phyloP scores from a whole-genome alignment of 2,329 filamentous ascomycete genomes.

The Xylariaceae sp. region DNA sequence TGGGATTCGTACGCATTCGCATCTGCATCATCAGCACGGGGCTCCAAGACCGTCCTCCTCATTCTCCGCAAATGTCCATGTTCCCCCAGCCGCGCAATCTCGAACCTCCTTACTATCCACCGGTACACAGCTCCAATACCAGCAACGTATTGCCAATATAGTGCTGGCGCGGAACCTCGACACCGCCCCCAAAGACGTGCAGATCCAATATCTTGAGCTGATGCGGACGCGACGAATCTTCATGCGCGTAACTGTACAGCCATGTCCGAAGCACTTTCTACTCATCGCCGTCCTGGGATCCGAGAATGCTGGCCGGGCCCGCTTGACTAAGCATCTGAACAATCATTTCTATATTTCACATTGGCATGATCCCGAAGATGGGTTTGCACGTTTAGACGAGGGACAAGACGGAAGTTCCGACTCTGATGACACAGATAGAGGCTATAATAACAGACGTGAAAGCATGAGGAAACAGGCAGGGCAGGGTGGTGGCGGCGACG shows the following conservation, averaged over 20 bases:
- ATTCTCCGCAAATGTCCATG: neutral
- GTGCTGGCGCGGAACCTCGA: constrained; percentile 79
- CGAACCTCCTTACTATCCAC: neutral
- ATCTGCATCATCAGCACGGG: constrained; percentile 4
- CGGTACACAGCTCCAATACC: constrained; percentile 1
- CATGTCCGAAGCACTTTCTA: constrained; percentile 71
- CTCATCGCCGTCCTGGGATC: constrained; percentile 63
- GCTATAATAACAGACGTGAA: neutral
- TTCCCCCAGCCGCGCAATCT: constrained; percentile 4
- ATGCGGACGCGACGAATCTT: constrained; percentile 74
- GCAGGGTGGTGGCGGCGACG: neutral
- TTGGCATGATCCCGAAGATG: constrained; percentile 67
- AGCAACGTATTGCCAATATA: constrained; percentile 63
- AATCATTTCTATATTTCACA: constrained; percentile 87
- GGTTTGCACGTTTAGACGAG: constrained; percentile 70
- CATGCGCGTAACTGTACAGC: constrained; percentile 66
- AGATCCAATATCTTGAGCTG: constrained; percentile 75
- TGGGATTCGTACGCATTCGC: neutral
- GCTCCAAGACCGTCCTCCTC: neutral
- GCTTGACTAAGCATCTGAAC: constrained; percentile 58
- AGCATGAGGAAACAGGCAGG: neutral
- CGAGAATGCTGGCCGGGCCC: constrained; percentile 37
- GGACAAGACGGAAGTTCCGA: neutral
- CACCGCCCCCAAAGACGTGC: constrained; percentile 64
- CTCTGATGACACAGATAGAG: neutral